phyloP scores from a whole-genome alignment of 352 stramenopile species.

The Pythium volutum region DNA sequence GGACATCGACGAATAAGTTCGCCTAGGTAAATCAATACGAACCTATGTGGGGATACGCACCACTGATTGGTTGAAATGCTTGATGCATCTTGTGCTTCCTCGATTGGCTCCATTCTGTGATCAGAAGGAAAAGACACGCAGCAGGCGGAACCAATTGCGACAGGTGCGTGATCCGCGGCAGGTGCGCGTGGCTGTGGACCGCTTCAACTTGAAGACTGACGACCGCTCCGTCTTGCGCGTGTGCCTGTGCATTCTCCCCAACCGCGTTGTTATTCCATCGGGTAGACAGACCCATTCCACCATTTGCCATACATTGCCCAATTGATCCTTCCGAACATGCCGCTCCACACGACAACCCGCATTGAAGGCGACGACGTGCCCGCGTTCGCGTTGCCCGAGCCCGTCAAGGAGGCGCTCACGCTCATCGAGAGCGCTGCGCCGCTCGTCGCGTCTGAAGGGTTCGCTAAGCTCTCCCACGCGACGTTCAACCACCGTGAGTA shows the following conservation, averaged over 20 bases:
- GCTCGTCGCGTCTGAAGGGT: conserved; percentile 49
- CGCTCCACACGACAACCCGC: conserved; percentile 47
- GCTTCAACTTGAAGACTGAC: conserved; percentile 4
- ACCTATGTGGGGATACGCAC: background rate
- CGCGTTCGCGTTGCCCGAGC: conserved; percentile 32
- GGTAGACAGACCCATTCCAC: too few relatives aligned
- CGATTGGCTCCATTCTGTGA: background rate
- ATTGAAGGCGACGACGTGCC: conserved; percentile 43
- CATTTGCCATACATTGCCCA: background rate
- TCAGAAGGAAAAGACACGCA: conserved; percentile 1
- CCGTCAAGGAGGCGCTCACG: conserved; percentile 57
- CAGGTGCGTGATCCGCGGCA: too few relatives aligned
- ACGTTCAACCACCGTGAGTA: conserved; percentile 74
- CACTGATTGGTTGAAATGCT: conserved; percentile 1
- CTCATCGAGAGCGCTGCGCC: conserved; percentile 59
- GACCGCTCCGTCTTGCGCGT: background rate
- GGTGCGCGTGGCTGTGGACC: conserved; percentile 3
- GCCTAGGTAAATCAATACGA: background rate
- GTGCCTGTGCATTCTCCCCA: conserved; percentile 2
- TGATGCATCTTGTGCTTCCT: background rate
- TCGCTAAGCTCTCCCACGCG: conserved; percentile 69
- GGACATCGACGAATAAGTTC: conserved; percentile 9
- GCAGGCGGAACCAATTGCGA: too few relatives aligned
- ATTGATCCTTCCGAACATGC: conserved; percentile 17
- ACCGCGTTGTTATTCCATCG: background rate